phyloP scores from a whole-genome alignment of 768 basidiomycete species.

The Mrakia frigida region DNA sequence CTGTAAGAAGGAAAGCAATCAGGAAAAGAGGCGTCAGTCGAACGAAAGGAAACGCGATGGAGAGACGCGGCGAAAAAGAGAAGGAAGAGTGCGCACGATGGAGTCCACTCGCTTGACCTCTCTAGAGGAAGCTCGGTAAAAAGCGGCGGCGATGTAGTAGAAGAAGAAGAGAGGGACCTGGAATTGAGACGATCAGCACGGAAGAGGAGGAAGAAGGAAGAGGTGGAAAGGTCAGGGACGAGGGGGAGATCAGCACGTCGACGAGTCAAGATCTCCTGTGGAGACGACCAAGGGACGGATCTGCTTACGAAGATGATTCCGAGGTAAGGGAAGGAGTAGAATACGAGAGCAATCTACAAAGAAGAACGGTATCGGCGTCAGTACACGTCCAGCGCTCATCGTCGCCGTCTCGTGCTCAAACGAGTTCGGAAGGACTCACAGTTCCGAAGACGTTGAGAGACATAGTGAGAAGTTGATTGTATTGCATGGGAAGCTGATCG shows the following conservation, averaged over 20 bases:
- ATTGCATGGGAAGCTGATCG: slow-evolving; percentile 32
- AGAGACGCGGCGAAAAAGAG: too few species aligned
- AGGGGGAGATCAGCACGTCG: too few species aligned
- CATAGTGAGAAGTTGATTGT: slow-evolving; percentile 15
- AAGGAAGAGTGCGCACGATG: not conserved
- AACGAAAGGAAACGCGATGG: too few species aligned
- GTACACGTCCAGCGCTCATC: not conserved
- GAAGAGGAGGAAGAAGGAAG: not conserved
- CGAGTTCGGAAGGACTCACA: not conserved
- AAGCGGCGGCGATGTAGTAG: slow-evolving; percentile 67
- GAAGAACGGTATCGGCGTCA: not conserved
- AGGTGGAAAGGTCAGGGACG: too few species aligned
- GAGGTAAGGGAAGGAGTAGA: slow-evolving; percentile 31
- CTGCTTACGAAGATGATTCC: slow-evolving; percentile 14
- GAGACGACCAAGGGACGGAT: not conserved
- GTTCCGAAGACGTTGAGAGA: slow-evolving; percentile 22
- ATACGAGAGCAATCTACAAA: slow-evolving; percentile 15
- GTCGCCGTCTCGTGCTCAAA: not conserved
- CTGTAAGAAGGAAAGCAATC: slow-evolving; percentile 42
- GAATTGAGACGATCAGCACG: not conserved
- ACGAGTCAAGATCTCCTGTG: not conserved
- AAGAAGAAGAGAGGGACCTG: slow-evolving; percentile 40
- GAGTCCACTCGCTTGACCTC: slow-evolving; percentile 61
- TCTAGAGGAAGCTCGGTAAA: slow-evolving; percentile 79
- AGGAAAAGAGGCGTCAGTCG: too few species aligned